phyloP scores from a whole-genome alignment of 2,329 filamentous ascomycete species.

The Fusarium beomiforme region DNA sequence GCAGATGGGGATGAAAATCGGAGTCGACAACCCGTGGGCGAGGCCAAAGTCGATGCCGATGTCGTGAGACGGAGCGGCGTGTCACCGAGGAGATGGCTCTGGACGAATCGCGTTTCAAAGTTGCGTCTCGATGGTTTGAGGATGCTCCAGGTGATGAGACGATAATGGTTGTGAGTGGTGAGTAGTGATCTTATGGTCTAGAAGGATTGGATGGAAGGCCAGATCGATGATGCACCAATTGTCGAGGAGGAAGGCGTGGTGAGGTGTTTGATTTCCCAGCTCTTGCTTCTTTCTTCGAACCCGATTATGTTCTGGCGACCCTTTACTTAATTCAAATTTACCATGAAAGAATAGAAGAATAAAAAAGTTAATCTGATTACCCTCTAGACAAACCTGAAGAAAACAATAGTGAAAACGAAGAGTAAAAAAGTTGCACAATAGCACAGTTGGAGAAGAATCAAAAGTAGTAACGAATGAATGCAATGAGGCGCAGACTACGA shows the following conservation, averaged over 20 bases:
- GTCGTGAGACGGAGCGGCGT: constrained; percentile 18
- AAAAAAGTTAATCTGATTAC: constrained; percentile 20
- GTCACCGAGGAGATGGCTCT: constrained; percentile 29
- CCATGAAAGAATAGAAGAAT: constrained; percentile 16
- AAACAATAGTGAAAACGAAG: constrained; percentile 8
- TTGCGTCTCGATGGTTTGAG: constrained; percentile 37
- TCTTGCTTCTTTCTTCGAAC: constrained; percentile 28
- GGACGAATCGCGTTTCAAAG: constrained; percentile 43
- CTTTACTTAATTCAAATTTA: constrained; percentile 20
- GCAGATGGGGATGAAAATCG: constrained; percentile 26
- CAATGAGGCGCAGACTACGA: constrained; percentile 39
- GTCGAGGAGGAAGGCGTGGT: constrained; percentile 12
- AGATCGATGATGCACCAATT: constrained; percentile 24
- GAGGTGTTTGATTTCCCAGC: constrained; percentile 24
- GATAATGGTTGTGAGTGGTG: constrained; percentile 23
- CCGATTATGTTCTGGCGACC: constrained; percentile 13
- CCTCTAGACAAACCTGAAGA: constrained; percentile 20
- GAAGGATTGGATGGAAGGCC: constrained; percentile 9
- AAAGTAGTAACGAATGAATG: constrained; percentile 27
- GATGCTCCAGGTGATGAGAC: constrained; percentile 23
- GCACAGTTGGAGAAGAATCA: constrained; percentile 18
- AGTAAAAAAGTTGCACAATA: neutral
- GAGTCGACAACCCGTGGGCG: constrained; percentile 20
- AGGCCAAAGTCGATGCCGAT: constrained; percentile 1
- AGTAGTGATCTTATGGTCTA: neutral